phyloP scores from a whole-genome alignment of 805 yeast species.

The Ogataea sp. region DNA sequence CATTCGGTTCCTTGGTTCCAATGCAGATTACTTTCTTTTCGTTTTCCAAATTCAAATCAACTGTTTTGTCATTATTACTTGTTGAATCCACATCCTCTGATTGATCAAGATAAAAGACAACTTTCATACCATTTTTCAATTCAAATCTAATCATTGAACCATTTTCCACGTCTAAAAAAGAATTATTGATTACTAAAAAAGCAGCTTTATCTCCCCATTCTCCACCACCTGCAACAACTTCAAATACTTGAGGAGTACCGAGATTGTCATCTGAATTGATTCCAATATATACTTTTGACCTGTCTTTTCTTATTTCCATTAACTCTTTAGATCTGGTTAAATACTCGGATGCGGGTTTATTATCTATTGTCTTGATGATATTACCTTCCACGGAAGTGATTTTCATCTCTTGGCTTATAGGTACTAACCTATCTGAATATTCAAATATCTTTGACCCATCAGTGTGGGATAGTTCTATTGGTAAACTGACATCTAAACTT shows the following conservation, averaged over 20 bases:
- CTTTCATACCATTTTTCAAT: background rate
- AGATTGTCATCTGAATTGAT: too few relatives aligned
- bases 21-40: too few relatives aligned
- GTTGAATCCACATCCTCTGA: background rate
- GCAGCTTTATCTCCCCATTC: constrained; percentile 2
- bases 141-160: background rate
- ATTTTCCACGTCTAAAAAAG: background rate
- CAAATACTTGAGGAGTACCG: constrained; percentile 11
- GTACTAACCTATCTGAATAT: too few relatives aligned
- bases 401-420: constrained; percentile 24
- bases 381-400: constrained; percentile 50
- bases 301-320: too few relatives aligned
- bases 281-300: background rate
- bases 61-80: background rate
- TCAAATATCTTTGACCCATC: too few relatives aligned
- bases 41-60: background rate
- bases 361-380: constrained; percentile 48
- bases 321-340: too few relatives aligned
- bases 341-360: constrained; percentile 46
- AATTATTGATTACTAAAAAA: constrained; percentile 2
- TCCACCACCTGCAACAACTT: constrained; percentile 9
- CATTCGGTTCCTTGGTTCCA: too few relatives aligned
- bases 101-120: background rate
- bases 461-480: too few relatives aligned
- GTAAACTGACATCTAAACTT: background rate